phyloP scores from a whole-genome alignment of 116 monocot genomes.

The Cymodocea nodosa region DNA sequence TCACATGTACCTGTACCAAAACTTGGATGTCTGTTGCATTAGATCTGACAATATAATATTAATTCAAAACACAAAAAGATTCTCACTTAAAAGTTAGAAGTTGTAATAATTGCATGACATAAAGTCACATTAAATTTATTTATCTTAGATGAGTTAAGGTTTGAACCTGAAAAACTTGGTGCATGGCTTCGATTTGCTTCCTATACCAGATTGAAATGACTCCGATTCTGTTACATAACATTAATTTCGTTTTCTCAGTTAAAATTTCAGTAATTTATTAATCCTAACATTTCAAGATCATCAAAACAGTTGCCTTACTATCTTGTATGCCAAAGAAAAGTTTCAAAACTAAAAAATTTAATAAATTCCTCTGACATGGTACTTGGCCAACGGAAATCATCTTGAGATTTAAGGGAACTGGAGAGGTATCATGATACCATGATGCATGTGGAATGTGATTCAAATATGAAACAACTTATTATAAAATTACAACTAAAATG shows the following conservation, averaged over 20 bases:
- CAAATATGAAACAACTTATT: no score
- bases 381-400: no score
- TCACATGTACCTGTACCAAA: slow-evolving; percentile 31
- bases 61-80: slow-evolving; percentile 11
- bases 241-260: slow-evolving; percentile 31
- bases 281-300: slow-evolving; percentile 10
- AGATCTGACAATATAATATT: slow-evolving; percentile 18
- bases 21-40: slow-evolving; percentile 24
- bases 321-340: background rate
- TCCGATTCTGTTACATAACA: slow-evolving; percentile 32
- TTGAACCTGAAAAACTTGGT: slow-evolving; percentile 46
- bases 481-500: no score
- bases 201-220: slow-evolving; percentile 33
- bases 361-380: no score
- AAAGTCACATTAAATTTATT: slow-evolving; percentile 24
- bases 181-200: slow-evolving; percentile 49
- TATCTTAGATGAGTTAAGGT: slow-evolving; percentile 31
- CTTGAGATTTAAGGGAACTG: no score
- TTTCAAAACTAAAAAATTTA: background rate
- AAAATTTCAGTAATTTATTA: slow-evolving; percentile 16
- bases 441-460: no score
- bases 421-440: no score
- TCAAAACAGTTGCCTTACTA: slow-evolving; percentile 6
- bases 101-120: background rate
- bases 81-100: slow-evolving; percentile 20